Evolutionary conservation across 1,284 basidiomycete genomes (phyloP), one percentile per base, ranked within the genome.

Genomic region (Ganoderma resinaceum): DNA sequence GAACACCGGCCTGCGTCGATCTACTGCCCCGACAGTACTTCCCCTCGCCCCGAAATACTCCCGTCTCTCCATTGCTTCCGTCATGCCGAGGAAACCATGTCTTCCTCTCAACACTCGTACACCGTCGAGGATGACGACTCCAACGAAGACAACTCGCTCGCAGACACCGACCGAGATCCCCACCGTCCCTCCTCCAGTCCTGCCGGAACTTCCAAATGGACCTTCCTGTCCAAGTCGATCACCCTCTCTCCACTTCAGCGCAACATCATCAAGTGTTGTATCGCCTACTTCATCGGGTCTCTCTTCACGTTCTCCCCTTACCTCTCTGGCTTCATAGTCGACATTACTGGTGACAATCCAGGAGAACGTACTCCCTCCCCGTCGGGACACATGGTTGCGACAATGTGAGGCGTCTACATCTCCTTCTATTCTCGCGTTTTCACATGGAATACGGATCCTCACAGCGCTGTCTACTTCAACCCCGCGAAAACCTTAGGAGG

Each of bases 221-320:
- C 58, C 33, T 20, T 57, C 61, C 1, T 40, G 65, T 7, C 61
- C 67, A 2, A 37, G 37, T 20, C 72, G 26, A 75, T 72, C 55
- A 37, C 72, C 9, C 53, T 74, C 14, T 53, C 74, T 12, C 59
- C 71, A 2, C 2, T 74, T 29, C 66, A 73, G 16, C 76, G 73
- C 62, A 94, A 93, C 76, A 90, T 98, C 61, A 79, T 96, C 74
- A 99, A 99, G 82, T 99, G 97, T 80, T 88, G 91, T 0, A 83
- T 98, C 12, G 94, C 97, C 0, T 99, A 99, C 79, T 89, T 96
- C 68, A 80, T 98, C 69, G 96, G 88, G 2, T 96, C 95, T 0
- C 83, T 99, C 12, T 99, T 98, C 85, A 99, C 97, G 0, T 99
- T 96, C 78, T 90, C 91, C 9, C 91, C 94, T 0, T 83, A 84